A percentile compares a stretch with the other conserved stretches of the same genome.
phyloP scores from a whole-genome alignment of 257 asterid genomes.

The Verbena officinalis region DNA sequence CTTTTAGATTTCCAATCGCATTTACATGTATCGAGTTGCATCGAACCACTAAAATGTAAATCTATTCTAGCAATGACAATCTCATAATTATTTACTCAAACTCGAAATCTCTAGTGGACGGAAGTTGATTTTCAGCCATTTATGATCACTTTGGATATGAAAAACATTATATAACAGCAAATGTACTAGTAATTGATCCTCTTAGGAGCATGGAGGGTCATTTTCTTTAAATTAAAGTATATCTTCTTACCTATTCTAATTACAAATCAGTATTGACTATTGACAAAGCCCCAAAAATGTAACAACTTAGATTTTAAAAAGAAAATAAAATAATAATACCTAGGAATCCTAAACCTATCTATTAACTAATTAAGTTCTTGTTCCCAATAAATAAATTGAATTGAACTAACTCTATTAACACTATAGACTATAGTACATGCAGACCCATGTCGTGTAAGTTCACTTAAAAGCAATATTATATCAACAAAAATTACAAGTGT shows the following conservation, averaged over 20 bases:
- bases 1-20: no score
- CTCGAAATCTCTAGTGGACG: no score
- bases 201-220: neutral
- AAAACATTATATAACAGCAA: no score
- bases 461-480: neutral
- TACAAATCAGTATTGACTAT: neutral
- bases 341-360: slow-evolving; percentile 37
- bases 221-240: neutral
- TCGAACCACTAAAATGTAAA: no score
- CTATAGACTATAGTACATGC: slow-evolving; percentile 23
- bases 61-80: no score
- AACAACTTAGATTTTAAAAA: neutral
- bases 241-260: neutral
- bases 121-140: no score
- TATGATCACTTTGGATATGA: no score
- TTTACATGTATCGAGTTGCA: no score
- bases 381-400: slow-evolving; percentile 38
- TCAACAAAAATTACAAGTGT: slow-evolving; percentile 2
- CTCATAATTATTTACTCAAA: no score
- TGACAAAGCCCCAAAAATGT: slow-evolving; percentile 10
- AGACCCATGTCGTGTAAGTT: slow-evolving; percentile 42
- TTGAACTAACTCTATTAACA: neutral
- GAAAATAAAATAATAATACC: neutral
- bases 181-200: no score
- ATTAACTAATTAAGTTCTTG: slow-evolving; percentile 29